Conservation (phyloP, 2,329 filamentous ascomycete species). For the Nakataea oryzae region DNA sequence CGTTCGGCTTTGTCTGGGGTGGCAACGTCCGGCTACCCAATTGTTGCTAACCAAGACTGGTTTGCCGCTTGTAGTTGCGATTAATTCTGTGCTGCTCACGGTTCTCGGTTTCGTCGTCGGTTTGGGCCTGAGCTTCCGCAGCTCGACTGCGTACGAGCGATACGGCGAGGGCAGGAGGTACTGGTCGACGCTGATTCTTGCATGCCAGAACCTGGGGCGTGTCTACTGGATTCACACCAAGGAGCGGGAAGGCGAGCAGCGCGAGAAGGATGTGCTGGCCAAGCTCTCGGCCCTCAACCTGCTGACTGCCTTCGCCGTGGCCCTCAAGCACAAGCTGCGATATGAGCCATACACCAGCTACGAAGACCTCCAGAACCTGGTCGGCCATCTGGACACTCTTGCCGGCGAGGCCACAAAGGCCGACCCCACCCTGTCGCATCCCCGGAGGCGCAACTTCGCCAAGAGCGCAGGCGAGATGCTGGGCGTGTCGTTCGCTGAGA, state of each 20-base stretch:
- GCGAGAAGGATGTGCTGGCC: slow-evolving; percentile 52
- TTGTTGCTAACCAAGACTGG: neutral
- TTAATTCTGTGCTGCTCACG: slow-evolving; percentile 64
- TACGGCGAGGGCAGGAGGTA: slow-evolving; percentile 45
- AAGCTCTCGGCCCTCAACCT: slow-evolving; percentile 61
- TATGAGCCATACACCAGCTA: slow-evolving; percentile 65
- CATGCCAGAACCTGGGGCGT: slow-evolving; percentile 58
- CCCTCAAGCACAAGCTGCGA: slow-evolving; percentile 63
- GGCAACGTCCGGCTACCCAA: neutral
- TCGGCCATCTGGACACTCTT: slow-evolving; percentile 57
- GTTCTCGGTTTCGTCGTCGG: slow-evolving; percentile 80
- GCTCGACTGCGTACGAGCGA: slow-evolving; percentile 68
- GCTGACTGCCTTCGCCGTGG: slow-evolving; percentile 55
- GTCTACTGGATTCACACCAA: slow-evolving; percentile 72
- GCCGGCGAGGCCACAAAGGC: slow-evolving; percentile 34
- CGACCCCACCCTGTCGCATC: slow-evolving; percentile 23
- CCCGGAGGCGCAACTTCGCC: slow-evolving; percentile 22
- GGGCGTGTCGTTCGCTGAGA: slow-evolving; percentile 56
- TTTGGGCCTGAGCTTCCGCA: slow-evolving; percentile 68
- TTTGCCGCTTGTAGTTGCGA: slow-evolving; percentile 24
- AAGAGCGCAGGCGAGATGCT: slow-evolving; percentile 54
- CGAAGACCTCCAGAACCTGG: slow-evolving; percentile 51
- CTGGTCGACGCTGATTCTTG: slow-evolving; percentile 48
- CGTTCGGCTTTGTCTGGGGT: too few species aligned
- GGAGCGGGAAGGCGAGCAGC: slow-evolving; percentile 48